Conservation (phyloP, 306 rosid species). For the Prunus persica region DNA sequence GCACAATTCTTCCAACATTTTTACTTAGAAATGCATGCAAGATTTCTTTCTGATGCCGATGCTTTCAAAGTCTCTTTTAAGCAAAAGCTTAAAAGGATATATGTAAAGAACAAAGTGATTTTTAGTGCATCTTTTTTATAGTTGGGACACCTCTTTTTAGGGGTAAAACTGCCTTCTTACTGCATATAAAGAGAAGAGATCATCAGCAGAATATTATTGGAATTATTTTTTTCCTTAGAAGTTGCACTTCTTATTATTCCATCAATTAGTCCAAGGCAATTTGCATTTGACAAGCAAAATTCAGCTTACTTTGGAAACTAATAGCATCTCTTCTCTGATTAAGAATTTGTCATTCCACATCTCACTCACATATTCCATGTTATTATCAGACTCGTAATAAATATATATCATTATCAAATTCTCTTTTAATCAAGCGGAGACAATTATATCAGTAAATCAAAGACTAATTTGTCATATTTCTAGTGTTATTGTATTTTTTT, state of each 20-base stretch:
- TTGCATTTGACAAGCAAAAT: not conserved
- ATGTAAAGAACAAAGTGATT: constrained; percentile 8
- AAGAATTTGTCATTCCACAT: too few species aligned
- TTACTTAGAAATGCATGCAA: constrained; percentile 34
- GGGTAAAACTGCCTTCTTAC: not conserved
- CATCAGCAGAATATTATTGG: not conserved
- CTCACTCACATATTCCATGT: too few species aligned
- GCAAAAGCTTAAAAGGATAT: constrained; percentile 22
- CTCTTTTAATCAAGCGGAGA: too few species aligned
- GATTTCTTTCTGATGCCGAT: constrained; percentile 35
- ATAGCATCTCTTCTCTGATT: not conserved
- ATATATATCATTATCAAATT: too few species aligned
- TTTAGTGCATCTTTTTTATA: constrained; percentile 12
- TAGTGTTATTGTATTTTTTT: not conserved
- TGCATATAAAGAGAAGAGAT: not conserved
- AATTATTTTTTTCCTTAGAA: not conserved
- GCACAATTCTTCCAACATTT: constrained; percentile 33
- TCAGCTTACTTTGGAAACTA: not conserved
- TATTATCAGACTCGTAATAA: too few species aligned
- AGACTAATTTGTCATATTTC: not conserved
- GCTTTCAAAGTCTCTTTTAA: constrained; percentile 24
- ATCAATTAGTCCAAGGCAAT: not conserved
- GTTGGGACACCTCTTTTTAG: constrained; percentile 8
- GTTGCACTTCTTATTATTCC: not conserved
- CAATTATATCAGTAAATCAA: too few species aligned